Evolutionary conservation across 768 basidiomycete genomes (phyloP).

Genomic region (Mycena galericulata): DNA sequence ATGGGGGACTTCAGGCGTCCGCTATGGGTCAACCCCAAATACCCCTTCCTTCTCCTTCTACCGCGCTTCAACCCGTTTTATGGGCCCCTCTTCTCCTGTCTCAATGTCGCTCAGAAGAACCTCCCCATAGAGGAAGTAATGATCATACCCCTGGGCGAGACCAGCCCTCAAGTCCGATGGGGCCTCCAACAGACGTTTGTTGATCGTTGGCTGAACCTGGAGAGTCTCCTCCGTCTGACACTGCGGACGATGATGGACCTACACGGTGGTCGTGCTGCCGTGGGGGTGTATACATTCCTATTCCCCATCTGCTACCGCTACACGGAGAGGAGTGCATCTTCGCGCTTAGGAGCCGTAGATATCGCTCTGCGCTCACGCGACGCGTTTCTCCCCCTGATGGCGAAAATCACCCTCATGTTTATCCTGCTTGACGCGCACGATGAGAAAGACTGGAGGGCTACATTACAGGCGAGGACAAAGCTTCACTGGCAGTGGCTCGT

Average conservation of each 20-base stretch:
- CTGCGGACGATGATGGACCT: constrained; percentile 12
- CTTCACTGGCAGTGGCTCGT: constrained; percentile 21
- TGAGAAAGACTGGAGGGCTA: constrained; percentile 21
- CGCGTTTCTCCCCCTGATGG: constrained; percentile 28
- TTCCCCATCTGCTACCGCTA: constrained; percentile 19
- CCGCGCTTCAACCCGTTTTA: constrained; percentile 25
- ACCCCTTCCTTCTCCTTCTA: constrained; percentile 23
- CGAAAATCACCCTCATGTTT: constrained; percentile 19
- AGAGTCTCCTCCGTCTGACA: constrained; percentile 25
- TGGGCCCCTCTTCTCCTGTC: constrained; percentile 20
- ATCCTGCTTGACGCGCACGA: constrained; percentile 20
- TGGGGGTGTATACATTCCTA: constrained; percentile 9
- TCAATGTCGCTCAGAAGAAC: constrained; percentile 15
- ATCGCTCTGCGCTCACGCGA: constrained; percentile 28
- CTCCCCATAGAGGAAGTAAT: constrained; percentile 15
- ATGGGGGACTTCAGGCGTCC: constrained; percentile 17
- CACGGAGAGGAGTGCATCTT: constrained; percentile 16
- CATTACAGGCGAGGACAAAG: background rate
- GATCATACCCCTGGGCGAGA: background rate
- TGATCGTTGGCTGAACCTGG: constrained; percentile 21
- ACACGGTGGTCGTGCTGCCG: constrained; percentile 11
- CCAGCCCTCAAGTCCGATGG: background rate
- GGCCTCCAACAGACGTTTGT: constrained; percentile 14
- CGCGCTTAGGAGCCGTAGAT: constrained; percentile 5
- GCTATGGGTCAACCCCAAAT: constrained; percentile 14